phyloP scores from a whole-genome alignment of 176 grass and related monocot species.

The Eleusine indica region DNA sequence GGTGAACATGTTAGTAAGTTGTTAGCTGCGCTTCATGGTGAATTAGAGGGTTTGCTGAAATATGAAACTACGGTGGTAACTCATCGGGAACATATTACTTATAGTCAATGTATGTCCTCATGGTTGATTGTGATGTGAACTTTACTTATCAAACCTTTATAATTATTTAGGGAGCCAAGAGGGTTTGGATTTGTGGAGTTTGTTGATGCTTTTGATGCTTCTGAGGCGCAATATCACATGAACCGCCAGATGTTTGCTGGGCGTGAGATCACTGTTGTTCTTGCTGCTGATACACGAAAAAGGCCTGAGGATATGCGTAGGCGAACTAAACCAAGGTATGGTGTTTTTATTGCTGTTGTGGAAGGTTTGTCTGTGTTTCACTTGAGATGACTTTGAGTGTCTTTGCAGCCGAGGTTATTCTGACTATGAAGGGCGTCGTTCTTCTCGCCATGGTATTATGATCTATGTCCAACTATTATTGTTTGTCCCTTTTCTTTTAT shows the following conservation, averaged over 20 bases:
- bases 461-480: constrained; percentile 25
- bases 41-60: constrained; percentile 43
- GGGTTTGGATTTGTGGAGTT: constrained; percentile 93
- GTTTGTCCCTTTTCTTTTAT: constrained; percentile 24
- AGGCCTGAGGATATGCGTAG: constrained; percentile 69
- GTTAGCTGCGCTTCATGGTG: constrained; percentile 56
- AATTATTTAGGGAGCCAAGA: constrained; percentile 63
- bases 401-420: constrained; percentile 57
- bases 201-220: constrained; percentile 72
- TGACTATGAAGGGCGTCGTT: constrained; percentile 52
- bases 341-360: not conserved
- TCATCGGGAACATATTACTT: constrained; percentile 27
- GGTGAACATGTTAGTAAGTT: constrained; percentile 70
- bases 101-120: constrained; percentile 26
- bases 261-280: constrained; percentile 79
- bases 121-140: constrained; percentile 17
- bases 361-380: constrained; percentile 18
- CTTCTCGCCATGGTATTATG: constrained; percentile 69
- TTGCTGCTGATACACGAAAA: constrained; percentile 71
- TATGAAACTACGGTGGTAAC: constrained; percentile 46
- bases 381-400: constrained; percentile 27
- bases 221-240: constrained; percentile 85
- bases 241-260: constrained; percentile 71
- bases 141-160: constrained; percentile 31
- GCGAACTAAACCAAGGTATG: constrained; percentile 53